These are phyloP conservation scores for Stentor roeselii DNA, from an alignment of 73 alveolate species.

Conservation along the genomic window DNA sequence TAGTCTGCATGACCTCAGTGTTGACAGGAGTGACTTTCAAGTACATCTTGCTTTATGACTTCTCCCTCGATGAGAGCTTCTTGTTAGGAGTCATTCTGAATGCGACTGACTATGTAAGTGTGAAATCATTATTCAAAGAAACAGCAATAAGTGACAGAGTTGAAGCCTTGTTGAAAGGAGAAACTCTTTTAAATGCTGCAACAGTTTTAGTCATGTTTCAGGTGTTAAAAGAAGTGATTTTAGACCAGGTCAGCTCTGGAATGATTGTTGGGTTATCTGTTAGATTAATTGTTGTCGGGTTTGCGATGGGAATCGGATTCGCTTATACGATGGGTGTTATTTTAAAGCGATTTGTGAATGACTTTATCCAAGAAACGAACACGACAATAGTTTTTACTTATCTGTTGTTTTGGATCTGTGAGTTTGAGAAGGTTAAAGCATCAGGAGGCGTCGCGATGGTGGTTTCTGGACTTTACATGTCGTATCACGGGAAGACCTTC, in stretches of 20 bases:
- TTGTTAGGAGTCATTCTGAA: conserved; percentile 42
- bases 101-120: conserved; percentile 55
- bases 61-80: conserved; percentile 35
- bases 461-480: conserved; percentile 43
- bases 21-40: conserved; percentile 31
- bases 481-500: conserved; percentile 32
- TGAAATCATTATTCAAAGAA: conserved; percentile 38
- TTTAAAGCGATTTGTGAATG: conserved; percentile 37
- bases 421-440: conserved; percentile 19
- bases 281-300: conserved; percentile 41
- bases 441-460: conserved; percentile 43
- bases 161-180: conserved; percentile 43
- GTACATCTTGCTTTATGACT: conserved; percentile 36
- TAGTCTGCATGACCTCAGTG: conserved; percentile 25
- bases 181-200: conserved; percentile 39
- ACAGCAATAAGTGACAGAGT: conserved; percentile 36
- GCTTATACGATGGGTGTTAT: conserved; percentile 25
- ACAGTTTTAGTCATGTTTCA: conserved; percentile 44
- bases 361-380: conserved; percentile 40
- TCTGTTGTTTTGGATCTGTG: conserved; percentile 35
- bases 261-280: background rate
- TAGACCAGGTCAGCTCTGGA: conserved; percentile 22
- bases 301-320: conserved; percentile 30
- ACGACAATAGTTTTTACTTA: conserved; percentile 35
- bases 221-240: conserved; percentile 28